phyloP scores from a whole-genome alignment of 1,284 basidiomycete species.

The Cryptococcus sp. region DNA sequence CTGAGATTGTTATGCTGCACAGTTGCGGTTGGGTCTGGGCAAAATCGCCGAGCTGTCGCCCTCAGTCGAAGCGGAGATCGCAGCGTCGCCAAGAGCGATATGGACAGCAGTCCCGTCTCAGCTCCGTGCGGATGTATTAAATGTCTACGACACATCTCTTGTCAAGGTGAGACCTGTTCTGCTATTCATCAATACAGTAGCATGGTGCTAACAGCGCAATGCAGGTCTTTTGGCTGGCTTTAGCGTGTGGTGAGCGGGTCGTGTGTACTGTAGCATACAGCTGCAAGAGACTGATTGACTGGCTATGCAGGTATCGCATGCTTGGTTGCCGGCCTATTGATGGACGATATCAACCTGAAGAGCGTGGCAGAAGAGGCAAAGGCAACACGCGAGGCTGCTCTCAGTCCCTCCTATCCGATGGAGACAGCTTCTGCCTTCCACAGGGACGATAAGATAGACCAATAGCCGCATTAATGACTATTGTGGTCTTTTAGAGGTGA shows the following conservation, averaged over 20 bases:
- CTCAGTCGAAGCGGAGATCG: constrained; percentile 5
- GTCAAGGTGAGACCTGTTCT: constrained; percentile 17
- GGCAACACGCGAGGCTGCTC: constrained; percentile 1
- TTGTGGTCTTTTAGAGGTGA: too few species aligned
- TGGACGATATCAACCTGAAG: constrained; percentile 24
- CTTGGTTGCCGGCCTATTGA: constrained; percentile 12
- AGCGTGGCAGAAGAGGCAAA: constrained; percentile 17
- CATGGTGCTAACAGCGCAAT: not conserved
- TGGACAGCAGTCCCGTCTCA: constrained; percentile 13
- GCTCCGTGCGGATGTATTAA: constrained; percentile 11
- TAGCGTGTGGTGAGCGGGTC: constrained; percentile 13
- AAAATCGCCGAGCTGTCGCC: constrained; percentile 3
- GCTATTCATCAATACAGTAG: not conserved
- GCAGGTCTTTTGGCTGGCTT: constrained; percentile 20
- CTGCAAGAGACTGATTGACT: not conserved
- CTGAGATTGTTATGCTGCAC: not conserved
- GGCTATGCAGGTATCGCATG: constrained; percentile 15
- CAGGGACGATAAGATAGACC: not conserved
- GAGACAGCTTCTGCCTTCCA: not conserved
- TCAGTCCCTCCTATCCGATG: constrained; percentile 12
- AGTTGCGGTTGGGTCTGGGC: constrained; percentile 14
- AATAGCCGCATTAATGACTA: not conserved
- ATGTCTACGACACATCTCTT: constrained; percentile 21
- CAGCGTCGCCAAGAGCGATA: constrained; percentile 20
- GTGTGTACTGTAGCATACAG: not conserved